Base-by-base conservation (phyloP, 169 alveolate species). In the Eimeria falciformis region DNA sequence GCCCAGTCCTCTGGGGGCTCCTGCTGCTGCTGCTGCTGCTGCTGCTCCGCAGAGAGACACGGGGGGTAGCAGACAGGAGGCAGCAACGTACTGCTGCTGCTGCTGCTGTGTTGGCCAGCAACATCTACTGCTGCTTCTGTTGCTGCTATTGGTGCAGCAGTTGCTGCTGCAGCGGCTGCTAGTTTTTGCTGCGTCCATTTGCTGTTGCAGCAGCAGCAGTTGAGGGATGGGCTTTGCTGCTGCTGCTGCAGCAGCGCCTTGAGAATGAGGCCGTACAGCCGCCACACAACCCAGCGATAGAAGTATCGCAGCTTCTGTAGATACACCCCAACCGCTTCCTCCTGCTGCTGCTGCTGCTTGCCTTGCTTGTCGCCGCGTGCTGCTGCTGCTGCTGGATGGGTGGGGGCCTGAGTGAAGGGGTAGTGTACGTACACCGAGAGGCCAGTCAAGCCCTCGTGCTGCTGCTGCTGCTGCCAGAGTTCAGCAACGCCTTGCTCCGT, bases 121-220 rank as follows among this genome's bases (percentile, higher is more conserved):
- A 58, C 21, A 5, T n/a, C 7, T 27, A 11, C 21, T 50, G 58
- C 71, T 58, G 71, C 71, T 9, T 14, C 71, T 58, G 27, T 27
- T 50, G 77, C 82, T 29, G 55, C 56, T 29, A 56, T 56, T 71
- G 56, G 58, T n/a, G n/a, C n/a, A n/a, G n/a, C n/a, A n/a, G n/a
- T n/a, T n/a, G n/a, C 23, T 33, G 53, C 82, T 29, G 56, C 56
- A 12, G 29, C 50, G 50, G 9, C 56, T 71, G 58, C 56, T 12
- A 71, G 5, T 27, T 9, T 71, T 56, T 33, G 58, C 82, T 71
- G 82, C 5, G 82, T 71, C 82, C 82, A 71, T 37, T 71, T 71
- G 82, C 82, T 71, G 82, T 71, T 71, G 82, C 82, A 71, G 56
- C 82, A 71, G 58, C 50, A 40, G 56, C 58, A 71, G 14, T 71